These are phyloP conservation scores for Entelexis paramagnoliae DNA, from an alignment of 1,139 yeast genomes.

Conservation along the genomic window DNA sequence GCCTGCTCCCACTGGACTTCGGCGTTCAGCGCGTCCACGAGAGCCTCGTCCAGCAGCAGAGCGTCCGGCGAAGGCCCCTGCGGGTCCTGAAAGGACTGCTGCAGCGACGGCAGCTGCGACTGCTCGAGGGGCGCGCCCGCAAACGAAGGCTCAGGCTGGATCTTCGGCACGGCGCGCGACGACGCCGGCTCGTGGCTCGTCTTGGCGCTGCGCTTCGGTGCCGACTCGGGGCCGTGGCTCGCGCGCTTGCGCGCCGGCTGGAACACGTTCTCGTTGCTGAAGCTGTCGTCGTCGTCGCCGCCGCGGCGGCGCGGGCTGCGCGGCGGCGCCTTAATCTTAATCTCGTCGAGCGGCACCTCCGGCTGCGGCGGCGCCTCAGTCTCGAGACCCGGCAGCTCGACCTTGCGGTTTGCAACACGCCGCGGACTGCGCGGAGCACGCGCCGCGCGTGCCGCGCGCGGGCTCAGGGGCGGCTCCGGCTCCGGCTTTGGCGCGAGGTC, in stretches of 20 bases:
- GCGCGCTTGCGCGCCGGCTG: slow-evolving; percentile 12
- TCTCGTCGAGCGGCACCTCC: slow-evolving; percentile 8
- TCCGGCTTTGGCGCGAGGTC: not conserved
- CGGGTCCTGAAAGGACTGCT: not conserved
- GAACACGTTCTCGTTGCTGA: slow-evolving; percentile 21
- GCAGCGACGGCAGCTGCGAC: not conserved
- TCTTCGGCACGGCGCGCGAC: not conserved
- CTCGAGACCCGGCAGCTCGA: slow-evolving; percentile 10
- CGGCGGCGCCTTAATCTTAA: slow-evolving; percentile 17
- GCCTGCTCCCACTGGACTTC: slow-evolving; percentile 11
- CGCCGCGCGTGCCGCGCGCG: slow-evolving; percentile 22
- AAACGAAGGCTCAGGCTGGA: not conserved
- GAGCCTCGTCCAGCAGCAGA: slow-evolving; percentile 9
- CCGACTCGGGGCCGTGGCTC: not conserved
- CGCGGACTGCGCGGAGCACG: slow-evolving; percentile 23
- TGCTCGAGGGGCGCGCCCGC: not conserved
- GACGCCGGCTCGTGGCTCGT: not conserved
- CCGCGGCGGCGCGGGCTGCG: slow-evolving; percentile 12
- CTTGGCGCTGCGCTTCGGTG: slow-evolving; percentile 5
- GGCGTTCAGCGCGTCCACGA: slow-evolving; percentile 14
- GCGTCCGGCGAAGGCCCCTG: slow-evolving; percentile 2
- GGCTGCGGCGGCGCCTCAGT: slow-evolving; percentile 1
- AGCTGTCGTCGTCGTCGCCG: slow-evolving; percentile 14
- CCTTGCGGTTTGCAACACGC: slow-evolving; percentile 14
- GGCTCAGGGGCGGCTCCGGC: not conserved